Evolutionary conservation across 2,329 filamentous ascomycete species (phyloP).

Genomic region (Fusarium citri): DNA sequence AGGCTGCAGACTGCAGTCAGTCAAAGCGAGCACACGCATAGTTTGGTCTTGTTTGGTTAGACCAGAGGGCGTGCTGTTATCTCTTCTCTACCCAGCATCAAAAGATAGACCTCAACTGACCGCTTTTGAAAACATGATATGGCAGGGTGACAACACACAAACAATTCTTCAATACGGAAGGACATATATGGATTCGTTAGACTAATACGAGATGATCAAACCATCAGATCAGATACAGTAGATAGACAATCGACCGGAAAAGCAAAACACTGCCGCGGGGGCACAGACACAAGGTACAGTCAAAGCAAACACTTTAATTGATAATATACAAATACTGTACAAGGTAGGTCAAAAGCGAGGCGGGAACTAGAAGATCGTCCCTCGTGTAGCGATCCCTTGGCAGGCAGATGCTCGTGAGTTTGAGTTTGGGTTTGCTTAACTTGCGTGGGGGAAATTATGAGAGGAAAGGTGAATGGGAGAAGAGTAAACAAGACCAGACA

Average conservation of each 20-base stretch:
- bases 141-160: slow-evolving; percentile 32
- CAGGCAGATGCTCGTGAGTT: slow-evolving; percentile 7
- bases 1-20: slow-evolving; percentile 17
- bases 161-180: slow-evolving; percentile 8
- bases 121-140: slow-evolving; percentile 29
- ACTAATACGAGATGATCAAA: neutral
- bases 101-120: slow-evolving; percentile 23
- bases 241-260: slow-evolving; percentile 1
- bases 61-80: slow-evolving; percentile 33
- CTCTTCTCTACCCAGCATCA: slow-evolving; percentile 12
- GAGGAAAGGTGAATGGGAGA: slow-evolving; percentile 1
- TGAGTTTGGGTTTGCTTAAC: neutral
- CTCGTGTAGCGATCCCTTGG: slow-evolving; percentile 34
- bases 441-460: slow-evolving; percentile 29
- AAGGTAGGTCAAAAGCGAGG: neutral
- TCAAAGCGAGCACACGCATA: slow-evolving; percentile 13
- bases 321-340: neutral
- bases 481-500: slow-evolving; percentile 5
- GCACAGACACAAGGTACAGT: neutral
- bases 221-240: neutral
- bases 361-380: slow-evolving; percentile 34
- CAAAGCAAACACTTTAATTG: slow-evolving; percentile 19
- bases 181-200: neutral
- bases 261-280: neutral
- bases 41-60: neutral